These are phyloP conservation scores for Tolypocladium endophyticum DNA, from an alignment of 2,329 filamentous ascomycete species.

Conservation along the genomic window DNA sequence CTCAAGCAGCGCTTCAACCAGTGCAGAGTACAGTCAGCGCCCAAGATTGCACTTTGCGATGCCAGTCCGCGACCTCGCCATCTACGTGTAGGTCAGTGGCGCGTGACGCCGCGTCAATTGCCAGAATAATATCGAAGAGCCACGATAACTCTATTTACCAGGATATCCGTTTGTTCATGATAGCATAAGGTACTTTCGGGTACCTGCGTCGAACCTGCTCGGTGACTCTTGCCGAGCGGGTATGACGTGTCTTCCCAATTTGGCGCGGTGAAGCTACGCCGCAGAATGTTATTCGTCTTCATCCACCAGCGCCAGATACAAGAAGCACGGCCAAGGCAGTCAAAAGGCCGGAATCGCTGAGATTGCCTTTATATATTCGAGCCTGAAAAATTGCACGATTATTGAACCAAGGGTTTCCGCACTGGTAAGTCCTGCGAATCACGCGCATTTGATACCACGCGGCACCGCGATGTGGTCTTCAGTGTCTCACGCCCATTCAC, in stretches of 20 bases:
- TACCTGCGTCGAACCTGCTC: background rate
- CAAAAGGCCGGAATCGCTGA: background rate
- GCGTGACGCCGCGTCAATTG: background rate
- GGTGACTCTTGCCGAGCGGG: background rate
- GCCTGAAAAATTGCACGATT: background rate
- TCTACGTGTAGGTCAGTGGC: background rate
- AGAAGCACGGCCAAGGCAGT: no score
- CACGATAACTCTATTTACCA: background rate
- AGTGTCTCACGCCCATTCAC: background rate
- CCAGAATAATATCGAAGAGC: background rate
- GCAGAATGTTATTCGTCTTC: background rate
- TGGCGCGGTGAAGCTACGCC: background rate
- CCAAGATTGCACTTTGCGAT: background rate
- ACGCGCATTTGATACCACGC: background rate
- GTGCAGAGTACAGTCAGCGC: background rate
- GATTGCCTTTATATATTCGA: background rate
- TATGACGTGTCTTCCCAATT: background rate
- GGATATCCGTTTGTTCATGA: background rate
- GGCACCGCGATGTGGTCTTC: no score
- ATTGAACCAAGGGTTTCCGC: rapidly evolving
- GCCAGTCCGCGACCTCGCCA: background rate
- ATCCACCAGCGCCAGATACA: background rate
- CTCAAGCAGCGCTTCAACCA: no score
- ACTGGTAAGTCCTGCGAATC: background rate
- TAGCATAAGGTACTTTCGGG: background rate